phyloP scores from a whole-genome alignment of 495 filamentous ascomycete species.

The Aspergillus haitiensis region DNA sequence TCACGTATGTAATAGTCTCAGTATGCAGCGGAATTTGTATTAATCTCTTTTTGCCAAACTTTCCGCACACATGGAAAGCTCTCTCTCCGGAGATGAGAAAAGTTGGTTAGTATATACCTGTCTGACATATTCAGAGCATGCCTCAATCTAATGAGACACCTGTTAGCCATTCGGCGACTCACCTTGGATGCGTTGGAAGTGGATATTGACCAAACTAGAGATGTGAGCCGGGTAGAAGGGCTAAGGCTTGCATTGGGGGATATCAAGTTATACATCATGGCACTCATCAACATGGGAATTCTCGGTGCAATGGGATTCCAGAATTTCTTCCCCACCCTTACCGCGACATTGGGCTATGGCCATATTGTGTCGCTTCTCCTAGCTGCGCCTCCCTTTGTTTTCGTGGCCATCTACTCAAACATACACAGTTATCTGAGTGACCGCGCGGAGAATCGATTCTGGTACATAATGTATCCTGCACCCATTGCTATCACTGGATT shows the following conservation, averaged over 20 bases:
- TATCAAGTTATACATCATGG: constrained; percentile 40
- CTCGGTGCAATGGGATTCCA: constrained; percentile 41
- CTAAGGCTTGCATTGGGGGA: constrained; percentile 44
- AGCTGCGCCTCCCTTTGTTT: constrained; percentile 46
- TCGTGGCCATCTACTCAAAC: constrained; percentile 40
- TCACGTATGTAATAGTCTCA: background rate
- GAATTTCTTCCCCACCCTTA: constrained; percentile 49
- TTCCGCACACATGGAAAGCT: constrained; percentile 38
- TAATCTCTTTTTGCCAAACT: constrained; percentile 37
- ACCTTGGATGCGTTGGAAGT: constrained; percentile 32
- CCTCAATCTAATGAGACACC: background rate
- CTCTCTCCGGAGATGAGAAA: constrained; percentile 38
- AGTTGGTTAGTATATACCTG: constrained; percentile 21
- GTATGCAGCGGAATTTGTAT: constrained; percentile 31
- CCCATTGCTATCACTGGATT: constrained; percentile 40
- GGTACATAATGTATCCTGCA: constrained; percentile 42
- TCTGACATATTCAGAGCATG: background rate
- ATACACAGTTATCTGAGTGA: constrained; percentile 38
- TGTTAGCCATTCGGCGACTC: constrained; percentile 38
- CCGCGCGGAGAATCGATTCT: constrained; percentile 38
- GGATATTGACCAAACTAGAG: constrained; percentile 40
- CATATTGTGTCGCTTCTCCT: constrained; percentile 40
- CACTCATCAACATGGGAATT: constrained; percentile 40
- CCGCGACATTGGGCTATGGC: constrained; percentile 38
- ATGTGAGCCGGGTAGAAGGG: constrained; percentile 36